A percentile compares a stretch with the other conserved stretches of the same genome.
Evolutionary conservation across 371 early-diverging fungal species (phyloP).

Genomic region (Gilbertella persicaria): DNA sequence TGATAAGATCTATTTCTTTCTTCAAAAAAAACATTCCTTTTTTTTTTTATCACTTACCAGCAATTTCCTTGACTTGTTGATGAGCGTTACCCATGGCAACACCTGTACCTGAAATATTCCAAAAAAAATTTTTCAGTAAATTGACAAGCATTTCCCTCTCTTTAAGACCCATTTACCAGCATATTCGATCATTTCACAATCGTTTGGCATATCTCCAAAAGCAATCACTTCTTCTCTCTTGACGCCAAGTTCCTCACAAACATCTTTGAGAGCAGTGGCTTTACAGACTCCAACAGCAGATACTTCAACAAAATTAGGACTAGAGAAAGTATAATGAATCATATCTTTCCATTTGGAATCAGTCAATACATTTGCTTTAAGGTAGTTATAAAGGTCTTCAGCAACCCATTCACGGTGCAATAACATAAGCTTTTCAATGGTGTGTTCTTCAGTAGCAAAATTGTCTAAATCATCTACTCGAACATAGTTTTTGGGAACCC

Average conservation of each 20-base stretch:
- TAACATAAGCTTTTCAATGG: slow-evolving; percentile 43
- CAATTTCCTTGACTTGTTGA: slow-evolving; percentile 32
- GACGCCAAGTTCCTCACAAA: slow-evolving; percentile 33
- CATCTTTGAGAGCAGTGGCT: slow-evolving; percentile 42
- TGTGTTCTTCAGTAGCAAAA: slow-evolving; percentile 24
- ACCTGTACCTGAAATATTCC: slow-evolving; percentile 17
- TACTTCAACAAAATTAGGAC: slow-evolving; percentile 51
- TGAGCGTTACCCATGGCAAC: slow-evolving; percentile 48
- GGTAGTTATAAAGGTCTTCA: slow-evolving; percentile 22
- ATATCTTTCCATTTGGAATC: slow-evolving; percentile 26
- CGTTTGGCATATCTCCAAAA: slow-evolving; percentile 61
- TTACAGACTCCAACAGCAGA: slow-evolving; percentile 55
- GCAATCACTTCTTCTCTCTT: slow-evolving; percentile 41
- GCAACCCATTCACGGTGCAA: slow-evolving; percentile 37
- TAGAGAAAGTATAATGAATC: slow-evolving; percentile 46
- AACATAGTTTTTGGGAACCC: slow-evolving; percentile 18
- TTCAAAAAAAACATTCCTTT: not conserved
- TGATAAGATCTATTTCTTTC: slow-evolving; percentile 35
- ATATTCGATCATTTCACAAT: slow-evolving; percentile 53
- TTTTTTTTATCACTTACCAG: slow-evolving; percentile 25
- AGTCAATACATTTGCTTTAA: slow-evolving; percentile 29
- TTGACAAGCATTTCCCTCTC: not conserved
- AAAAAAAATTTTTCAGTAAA: slow-evolving; percentile 6
- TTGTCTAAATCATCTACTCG: slow-evolving; percentile 24
- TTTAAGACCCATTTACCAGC: slow-evolving; percentile 38